Evolutionary conservation across 345 rosid species (phyloP).

Genomic region (Hibiscus syriacus): DNA sequence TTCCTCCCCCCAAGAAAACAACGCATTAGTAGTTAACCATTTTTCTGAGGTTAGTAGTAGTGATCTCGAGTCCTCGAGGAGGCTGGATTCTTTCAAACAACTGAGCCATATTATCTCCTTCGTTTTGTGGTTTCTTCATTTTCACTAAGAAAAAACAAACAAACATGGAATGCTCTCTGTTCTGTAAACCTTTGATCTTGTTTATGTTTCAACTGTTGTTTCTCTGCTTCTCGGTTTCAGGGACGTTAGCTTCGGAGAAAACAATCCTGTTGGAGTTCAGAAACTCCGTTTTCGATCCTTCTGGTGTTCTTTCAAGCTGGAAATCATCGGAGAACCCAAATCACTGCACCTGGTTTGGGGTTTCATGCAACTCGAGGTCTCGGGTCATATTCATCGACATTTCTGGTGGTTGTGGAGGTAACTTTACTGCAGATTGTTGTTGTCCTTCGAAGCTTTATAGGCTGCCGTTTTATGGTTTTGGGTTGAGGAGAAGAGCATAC

Average conservation of each 20-base stretch:
- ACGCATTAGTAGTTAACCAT: neutral
- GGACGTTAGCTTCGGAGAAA: constrained; percentile 8
- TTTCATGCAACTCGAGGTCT: constrained; percentile 32
- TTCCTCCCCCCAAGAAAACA: neutral
- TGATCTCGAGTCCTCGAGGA: neutral
- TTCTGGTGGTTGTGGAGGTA: constrained; percentile 25
- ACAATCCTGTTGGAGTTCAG: constrained; percentile 30
- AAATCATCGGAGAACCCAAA: constrained; percentile 13
- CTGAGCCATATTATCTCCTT: neutral
- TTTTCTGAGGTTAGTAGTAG: neutral
- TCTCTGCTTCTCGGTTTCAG: constrained; percentile 8
- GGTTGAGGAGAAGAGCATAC: constrained; percentile 22
- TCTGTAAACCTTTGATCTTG: neutral
- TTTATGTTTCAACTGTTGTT: constrained; percentile 5
- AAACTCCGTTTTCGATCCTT: constrained; percentile 30
- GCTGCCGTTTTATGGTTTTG: constrained; percentile 14
- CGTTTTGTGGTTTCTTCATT: no score
- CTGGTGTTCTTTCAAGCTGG: constrained; percentile 39
- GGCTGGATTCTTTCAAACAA: constrained; percentile 1
- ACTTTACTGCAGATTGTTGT: constrained; percentile 11
- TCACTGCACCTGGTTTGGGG: constrained; percentile 47
- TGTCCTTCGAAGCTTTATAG: constrained; percentile 5
- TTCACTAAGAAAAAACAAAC: no score
- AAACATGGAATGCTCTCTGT: constrained; percentile 1
- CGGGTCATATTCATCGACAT: constrained; percentile 30